Percentiles rank a stretch among this genome's conserved stretches.
Conservation (phyloP, 805 yeast species). For the Candida wancherniae region DNA sequence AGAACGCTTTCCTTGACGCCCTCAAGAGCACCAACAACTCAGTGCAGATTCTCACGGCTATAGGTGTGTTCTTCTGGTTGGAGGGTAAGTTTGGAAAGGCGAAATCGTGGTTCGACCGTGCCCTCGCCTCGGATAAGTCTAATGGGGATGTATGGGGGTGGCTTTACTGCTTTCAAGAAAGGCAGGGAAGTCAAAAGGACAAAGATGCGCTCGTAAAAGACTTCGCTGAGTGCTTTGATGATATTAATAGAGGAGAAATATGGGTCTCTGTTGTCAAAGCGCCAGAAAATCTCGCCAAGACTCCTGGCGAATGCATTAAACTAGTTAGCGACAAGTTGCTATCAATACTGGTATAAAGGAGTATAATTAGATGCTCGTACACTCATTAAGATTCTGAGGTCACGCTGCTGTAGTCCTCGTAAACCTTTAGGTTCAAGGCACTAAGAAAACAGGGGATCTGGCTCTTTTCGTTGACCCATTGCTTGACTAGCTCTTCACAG, state of each 20-base stretch:
- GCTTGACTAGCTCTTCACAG: slow-evolving; percentile 49
- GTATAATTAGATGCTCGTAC: background rate
- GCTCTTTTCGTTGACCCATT: slow-evolving; percentile 64
- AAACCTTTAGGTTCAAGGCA: slow-evolving; percentile 64
- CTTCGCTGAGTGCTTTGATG: slow-evolving; percentile 5
- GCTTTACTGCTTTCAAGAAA: slow-evolving; percentile 31
- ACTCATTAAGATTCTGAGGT: background rate
- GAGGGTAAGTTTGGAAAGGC: slow-evolving; percentile 64
- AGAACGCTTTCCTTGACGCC: slow-evolving; percentile 64
- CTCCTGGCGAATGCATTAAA: slow-evolving; percentile 37
- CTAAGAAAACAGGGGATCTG: slow-evolving; percentile 77
- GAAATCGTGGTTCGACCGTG: slow-evolving; percentile 67
- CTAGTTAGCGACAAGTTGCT: slow-evolving; percentile 20
- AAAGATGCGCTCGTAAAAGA: slow-evolving; percentile 1
- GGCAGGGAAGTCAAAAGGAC: slow-evolving; percentile 9
- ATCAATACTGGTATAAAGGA: slow-evolving; percentile 1
- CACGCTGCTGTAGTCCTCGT: slow-evolving; percentile 33
- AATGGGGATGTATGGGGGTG: slow-evolving; percentile 80
- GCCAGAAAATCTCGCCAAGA: slow-evolving; percentile 41
- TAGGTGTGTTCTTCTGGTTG: slow-evolving; percentile 65
- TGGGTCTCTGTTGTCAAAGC: slow-evolving; percentile 55
- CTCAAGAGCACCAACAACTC: slow-evolving; percentile 60
- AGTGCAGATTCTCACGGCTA: slow-evolving; percentile 51
- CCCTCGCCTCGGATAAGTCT: slow-evolving; percentile 48
- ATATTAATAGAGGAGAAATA: slow-evolving; percentile 54